These are phyloP conservation scores for Hypoxylon cercidicola DNA, from an alignment of 495 filamentous ascomycete species.

Conservation along the genomic window DNA sequence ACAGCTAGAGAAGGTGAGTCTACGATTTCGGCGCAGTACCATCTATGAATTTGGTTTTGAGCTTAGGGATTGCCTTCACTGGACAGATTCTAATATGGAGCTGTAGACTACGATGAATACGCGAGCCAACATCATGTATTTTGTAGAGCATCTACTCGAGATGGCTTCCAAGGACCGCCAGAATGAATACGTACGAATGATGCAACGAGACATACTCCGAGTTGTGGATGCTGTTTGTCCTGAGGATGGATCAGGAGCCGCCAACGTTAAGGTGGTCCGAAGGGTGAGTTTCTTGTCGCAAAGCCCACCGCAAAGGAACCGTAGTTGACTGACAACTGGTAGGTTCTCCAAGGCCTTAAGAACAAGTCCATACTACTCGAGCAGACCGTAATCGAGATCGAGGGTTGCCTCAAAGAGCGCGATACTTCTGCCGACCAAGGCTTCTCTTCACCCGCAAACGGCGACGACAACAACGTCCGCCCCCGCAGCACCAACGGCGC, in stretches of 20 bases:
- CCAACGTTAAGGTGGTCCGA: constrained; percentile 92
- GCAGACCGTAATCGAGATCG: constrained; percentile 78
- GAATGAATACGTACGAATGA: constrained; percentile 85
- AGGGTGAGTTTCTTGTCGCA: constrained; percentile 58
- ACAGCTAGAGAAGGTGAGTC: constrained; percentile 81
- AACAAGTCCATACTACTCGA: constrained; percentile 71
- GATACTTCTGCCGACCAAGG: constrained; percentile 60
- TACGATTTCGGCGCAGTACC: background rate
- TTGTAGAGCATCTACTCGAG: constrained; percentile 94
- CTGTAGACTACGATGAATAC: constrained; percentile 91
- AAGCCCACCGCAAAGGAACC: background rate
- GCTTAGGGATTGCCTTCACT: background rate
- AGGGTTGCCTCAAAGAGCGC: constrained; percentile 79
- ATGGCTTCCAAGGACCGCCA: constrained; percentile 79
- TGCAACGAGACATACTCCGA: constrained; percentile 88
- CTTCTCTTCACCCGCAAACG: constrained; percentile 50
- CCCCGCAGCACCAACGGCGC: constrained; percentile 47
- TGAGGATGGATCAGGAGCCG: constrained; percentile 86
- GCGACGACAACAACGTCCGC: constrained; percentile 46
- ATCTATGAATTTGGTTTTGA: background rate
- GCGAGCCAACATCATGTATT: constrained; percentile 98
- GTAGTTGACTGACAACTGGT: constrained; percentile 12
- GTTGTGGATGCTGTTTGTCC: constrained; percentile 91
- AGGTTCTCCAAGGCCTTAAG: constrained; percentile 77
- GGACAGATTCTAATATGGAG: background rate